A percentile compares a stretch with the other conserved stretches of the same genome.
Evolutionary conservation across 73 alveolate species (phyloP).

Genomic region (Tetrahymena elliotti): DNA sequence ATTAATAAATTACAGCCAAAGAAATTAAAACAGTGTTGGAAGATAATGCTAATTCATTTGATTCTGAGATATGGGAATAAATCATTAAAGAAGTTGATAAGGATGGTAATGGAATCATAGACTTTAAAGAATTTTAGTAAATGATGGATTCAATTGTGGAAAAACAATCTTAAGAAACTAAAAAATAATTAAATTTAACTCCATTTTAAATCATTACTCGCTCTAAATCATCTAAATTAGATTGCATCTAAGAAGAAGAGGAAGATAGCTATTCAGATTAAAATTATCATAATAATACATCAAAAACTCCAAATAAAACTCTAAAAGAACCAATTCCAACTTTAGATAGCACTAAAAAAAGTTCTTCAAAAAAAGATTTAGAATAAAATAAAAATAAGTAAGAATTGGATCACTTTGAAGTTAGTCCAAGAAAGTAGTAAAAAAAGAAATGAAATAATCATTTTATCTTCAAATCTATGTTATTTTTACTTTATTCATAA

Average conservation of each 20-base stretch:
- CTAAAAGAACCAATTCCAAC: background rate
- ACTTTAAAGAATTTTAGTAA: conserved; percentile 52
- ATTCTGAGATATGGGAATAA: background rate
- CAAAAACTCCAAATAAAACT: background rate
- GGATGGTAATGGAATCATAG: conserved; percentile 63
- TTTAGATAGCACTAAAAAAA: background rate
- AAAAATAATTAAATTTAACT: background rate
- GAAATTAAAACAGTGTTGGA: background rate
- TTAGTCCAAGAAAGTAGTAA: background rate
- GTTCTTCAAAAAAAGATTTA: background rate
- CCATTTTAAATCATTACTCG: background rate
- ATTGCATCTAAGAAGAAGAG: background rate
- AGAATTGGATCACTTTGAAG: background rate
- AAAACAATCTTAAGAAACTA: background rate
- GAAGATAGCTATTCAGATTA: background rate
- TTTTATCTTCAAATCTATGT: too few species aligned
- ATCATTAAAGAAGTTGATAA: conserved; percentile 69
- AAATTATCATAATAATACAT: background rate
- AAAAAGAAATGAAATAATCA: background rate
- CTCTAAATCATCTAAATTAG: background rate
- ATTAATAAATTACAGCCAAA: background rate
- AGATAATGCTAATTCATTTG: background rate
- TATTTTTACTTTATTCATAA: too few species aligned
- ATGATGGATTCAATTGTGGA: conserved; percentile 31
- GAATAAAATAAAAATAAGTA: too few species aligned